A percentile compares a stretch with the other conserved stretches of the same genome.
These are phyloP conservation scores for Juglanconis sp. DNA, from an alignment of 2,329 filamentous ascomycete species.

Conservation along the genomic window DNA sequence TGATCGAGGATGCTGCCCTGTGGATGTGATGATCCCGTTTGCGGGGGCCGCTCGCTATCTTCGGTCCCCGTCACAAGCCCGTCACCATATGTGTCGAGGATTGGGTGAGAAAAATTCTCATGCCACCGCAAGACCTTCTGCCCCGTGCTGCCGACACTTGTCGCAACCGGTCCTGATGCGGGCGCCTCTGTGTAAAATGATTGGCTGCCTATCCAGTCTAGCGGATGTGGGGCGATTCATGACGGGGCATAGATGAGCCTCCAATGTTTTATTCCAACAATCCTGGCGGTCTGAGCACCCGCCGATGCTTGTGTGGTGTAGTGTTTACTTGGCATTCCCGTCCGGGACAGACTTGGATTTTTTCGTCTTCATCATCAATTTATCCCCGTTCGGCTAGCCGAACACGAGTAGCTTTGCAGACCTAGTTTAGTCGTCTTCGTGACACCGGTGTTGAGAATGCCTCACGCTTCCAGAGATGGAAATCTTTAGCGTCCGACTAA, in stretches of 20 bases:
- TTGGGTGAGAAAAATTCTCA: slow-evolving; percentile 14
- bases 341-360: too few species aligned
- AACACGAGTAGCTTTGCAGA: too few species aligned
- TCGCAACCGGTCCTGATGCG: slow-evolving; percentile 3
- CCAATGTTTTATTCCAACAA: background rate
- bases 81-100: background rate
- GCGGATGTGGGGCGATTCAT: background rate
- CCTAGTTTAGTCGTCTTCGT: too few species aligned
- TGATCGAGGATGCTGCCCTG: background rate
- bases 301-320: background rate
- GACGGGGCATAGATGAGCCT: background rate
- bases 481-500: too few species aligned
- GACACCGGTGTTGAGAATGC: too few species aligned
- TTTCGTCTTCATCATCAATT: too few species aligned
- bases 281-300: too few species aligned
- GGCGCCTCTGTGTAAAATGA: slow-evolving; percentile 12
- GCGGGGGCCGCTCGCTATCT: background rate
- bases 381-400: too few species aligned
- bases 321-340: too few species aligned
- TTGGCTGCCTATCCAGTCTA: slow-evolving; percentile 10
- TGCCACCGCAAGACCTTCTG: background rate
- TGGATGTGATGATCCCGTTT: background rate
- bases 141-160: background rate
- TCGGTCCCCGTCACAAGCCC: slow-evolving; percentile 1
- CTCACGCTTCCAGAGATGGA: too few species aligned